These are phyloP conservation scores for Nowakowskiella sp. DNA, from an alignment of 192 early-diverging fungal species.

Conservation along the genomic window DNA sequence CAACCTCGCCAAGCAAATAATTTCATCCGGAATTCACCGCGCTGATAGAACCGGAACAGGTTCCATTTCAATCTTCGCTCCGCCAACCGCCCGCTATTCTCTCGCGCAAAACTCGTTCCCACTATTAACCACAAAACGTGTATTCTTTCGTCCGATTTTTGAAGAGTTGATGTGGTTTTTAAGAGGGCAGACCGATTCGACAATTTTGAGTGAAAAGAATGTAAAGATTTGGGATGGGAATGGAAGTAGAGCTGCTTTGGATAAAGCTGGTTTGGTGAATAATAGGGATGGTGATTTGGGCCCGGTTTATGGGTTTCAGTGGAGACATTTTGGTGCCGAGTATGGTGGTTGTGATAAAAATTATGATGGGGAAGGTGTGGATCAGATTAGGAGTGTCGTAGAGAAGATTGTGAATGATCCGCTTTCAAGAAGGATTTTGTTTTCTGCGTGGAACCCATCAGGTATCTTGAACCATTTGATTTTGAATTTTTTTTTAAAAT, in stretches of 20 bases:
- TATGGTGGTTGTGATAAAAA: constrained; percentile 77
- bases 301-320: constrained; percentile 94
- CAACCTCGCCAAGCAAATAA: constrained; percentile 59
- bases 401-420: constrained; percentile 77
- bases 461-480: constrained; percentile 35
- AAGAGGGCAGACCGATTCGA: constrained; percentile 75
- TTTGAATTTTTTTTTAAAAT: constrained; percentile 1
- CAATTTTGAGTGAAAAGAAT: constrained; percentile 61
- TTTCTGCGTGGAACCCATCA: constrained; percentile 97
- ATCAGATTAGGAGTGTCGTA: constrained; percentile 85
- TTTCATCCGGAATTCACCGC: constrained; percentile 63
- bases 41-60: constrained; percentile 78
- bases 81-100: constrained; percentile 77
- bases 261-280: constrained; percentile 65
- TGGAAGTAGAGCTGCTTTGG: constrained; percentile 83
- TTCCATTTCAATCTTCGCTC: constrained; percentile 52
- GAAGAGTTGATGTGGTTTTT: constrained; percentile 98
- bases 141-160: constrained; percentile 79
- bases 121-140: constrained; percentile 90
- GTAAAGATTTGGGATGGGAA: constrained; percentile 63
- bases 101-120: constrained; percentile 71
- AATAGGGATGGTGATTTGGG: constrained; percentile 83
- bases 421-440: constrained; percentile 82
- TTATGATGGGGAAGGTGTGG: constrained; percentile 85
- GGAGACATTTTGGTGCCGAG: constrained; percentile 95